These are phyloP conservation scores for Paspalum notatum DNA, from an alignment of 176 grass and related monocot genomes.

Conservation along the genomic window DNA sequence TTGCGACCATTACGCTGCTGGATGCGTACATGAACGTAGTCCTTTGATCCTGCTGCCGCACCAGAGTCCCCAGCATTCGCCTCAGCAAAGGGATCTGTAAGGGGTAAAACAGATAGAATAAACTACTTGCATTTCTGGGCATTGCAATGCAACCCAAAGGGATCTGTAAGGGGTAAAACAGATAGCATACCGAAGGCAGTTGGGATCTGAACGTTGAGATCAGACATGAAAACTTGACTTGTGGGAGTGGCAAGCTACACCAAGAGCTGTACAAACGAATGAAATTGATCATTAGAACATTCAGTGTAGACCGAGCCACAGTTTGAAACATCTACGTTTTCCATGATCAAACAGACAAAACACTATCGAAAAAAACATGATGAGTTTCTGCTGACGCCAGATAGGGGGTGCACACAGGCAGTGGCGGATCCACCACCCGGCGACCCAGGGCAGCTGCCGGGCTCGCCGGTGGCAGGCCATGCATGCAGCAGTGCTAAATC, in stretches of 20 bases:
- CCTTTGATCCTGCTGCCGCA: slow-evolving; percentile 86
- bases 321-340: slow-evolving; percentile 2
- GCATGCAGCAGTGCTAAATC: too few relatives aligned
- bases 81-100: slow-evolving; percentile 94
- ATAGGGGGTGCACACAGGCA: not conserved
- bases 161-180: too few relatives aligned
- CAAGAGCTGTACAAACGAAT: slow-evolving; percentile 49
- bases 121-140: slow-evolving; percentile 8
- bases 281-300: slow-evolving; percentile 17
- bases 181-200: slow-evolving; percentile 78
- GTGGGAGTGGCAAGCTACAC: slow-evolving; percentile 58
- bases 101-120: slow-evolving; percentile 17
- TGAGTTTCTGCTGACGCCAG: not conserved
- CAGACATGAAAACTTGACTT: slow-evolving; percentile 98
- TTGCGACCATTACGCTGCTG: slow-evolving; percentile 98
- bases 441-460: too few relatives aligned
- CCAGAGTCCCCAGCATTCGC: slow-evolving; percentile 98
- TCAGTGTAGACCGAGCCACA: not conserved
- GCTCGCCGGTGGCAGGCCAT: too few relatives aligned
- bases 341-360: not conserved
- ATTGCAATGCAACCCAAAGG: not conserved
- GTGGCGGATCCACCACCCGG: too few relatives aligned
- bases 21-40: slow-evolving; percentile 93
- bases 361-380: not conserved
- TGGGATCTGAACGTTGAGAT: slow-evolving; percentile 92